Percentiles rank a stretch among this genome's conserved stretches.
Evolutionary conservation across 805 yeast genomes (phyloP).

Genomic region (Candida silvicultrix): DNA sequence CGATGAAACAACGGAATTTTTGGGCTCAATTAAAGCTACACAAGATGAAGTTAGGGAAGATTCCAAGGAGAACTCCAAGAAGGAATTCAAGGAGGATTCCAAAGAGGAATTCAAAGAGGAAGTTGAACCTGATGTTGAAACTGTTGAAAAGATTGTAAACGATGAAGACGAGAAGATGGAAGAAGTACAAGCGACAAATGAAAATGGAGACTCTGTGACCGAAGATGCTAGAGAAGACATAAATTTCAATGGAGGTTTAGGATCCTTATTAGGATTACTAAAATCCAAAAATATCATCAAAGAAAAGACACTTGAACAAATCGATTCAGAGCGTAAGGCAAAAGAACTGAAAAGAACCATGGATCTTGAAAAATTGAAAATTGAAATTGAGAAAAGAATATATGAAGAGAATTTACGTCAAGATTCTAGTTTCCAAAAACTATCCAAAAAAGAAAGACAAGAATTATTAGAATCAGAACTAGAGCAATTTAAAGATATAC

Average conservation of each 20-base stretch:
- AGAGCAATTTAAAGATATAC: conserved; percentile 4
- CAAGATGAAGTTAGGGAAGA: background rate
- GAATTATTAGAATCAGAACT: conserved; percentile 25
- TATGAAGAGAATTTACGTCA: conserved; percentile 8
- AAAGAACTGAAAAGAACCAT: conserved; percentile 10
- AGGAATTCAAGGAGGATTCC: background rate
- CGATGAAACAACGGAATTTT: conserved; percentile 32
- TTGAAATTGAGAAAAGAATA: conserved; percentile 12
- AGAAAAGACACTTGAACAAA: conserved; percentile 5
- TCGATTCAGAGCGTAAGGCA: conserved; percentile 5
- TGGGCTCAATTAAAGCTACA: conserved; percentile 19
- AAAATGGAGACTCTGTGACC: no score
- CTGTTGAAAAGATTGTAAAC: no score
- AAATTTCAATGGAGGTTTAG: conserved; percentile 18
- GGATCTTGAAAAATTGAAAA: conserved; percentile 9
- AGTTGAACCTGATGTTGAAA: background rate
- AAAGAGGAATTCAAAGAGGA: background rate
- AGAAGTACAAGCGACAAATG: background rate
- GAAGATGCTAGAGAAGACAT: conserved; percentile 3
- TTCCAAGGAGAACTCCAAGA: no score
- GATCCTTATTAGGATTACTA: conserved; percentile 16
- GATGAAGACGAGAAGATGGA: background rate
- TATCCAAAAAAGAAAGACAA: conserved; percentile 37
- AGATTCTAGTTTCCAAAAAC: conserved; percentile 14
- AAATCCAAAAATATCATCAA: conserved; percentile 14